A percentile compares a stretch with the other conserved stretches of the same genome.
Conservation (phyloP, 139 green algal genomes). For the Chlorella ohadii region DNA sequence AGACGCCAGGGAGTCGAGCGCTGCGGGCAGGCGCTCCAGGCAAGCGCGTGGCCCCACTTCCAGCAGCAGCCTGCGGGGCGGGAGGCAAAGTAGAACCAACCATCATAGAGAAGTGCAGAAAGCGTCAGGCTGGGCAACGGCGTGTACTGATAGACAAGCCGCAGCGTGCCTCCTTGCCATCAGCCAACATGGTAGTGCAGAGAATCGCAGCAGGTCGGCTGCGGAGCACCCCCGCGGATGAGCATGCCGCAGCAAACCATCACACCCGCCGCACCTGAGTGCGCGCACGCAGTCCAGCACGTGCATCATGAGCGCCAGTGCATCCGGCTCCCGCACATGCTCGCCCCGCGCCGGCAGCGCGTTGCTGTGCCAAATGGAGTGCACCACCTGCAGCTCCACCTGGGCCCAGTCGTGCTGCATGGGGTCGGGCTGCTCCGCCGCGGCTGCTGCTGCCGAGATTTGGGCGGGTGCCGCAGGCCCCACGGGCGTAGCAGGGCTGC, state of each 20-base stretch:
- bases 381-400: constrained; percentile 35
- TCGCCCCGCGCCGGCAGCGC: constrained; percentile 31
- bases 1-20: constrained; percentile 21
- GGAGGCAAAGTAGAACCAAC: too few relatives aligned
- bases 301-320: constrained; percentile 45
- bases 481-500: constrained; percentile 9
- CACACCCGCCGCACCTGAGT: not conserved
- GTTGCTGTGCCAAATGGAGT: constrained; percentile 41
- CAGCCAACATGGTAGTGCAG: too few relatives aligned
- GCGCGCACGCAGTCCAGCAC: constrained; percentile 36
- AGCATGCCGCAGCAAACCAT: not conserved
- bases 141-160: too few relatives aligned
- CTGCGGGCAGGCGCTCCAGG: constrained; percentile 19
- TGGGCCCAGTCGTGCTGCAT: constrained; percentile 52
- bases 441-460: constrained; percentile 6
- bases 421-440: constrained; percentile 30
- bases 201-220: too few relatives aligned
- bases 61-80: constrained; percentile 25
- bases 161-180: too few relatives aligned
- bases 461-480: not conserved
- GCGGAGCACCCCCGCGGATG: too few relatives aligned
- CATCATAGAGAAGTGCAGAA: too few relatives aligned
- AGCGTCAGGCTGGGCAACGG: too few relatives aligned
- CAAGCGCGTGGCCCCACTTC: constrained; percentile 17
- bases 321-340: constrained; percentile 32